Percentiles rank a stretch among this genome's conserved stretches.
Conservation (phyloP, 345 rosid species). For the Salix brachista region DNA sequence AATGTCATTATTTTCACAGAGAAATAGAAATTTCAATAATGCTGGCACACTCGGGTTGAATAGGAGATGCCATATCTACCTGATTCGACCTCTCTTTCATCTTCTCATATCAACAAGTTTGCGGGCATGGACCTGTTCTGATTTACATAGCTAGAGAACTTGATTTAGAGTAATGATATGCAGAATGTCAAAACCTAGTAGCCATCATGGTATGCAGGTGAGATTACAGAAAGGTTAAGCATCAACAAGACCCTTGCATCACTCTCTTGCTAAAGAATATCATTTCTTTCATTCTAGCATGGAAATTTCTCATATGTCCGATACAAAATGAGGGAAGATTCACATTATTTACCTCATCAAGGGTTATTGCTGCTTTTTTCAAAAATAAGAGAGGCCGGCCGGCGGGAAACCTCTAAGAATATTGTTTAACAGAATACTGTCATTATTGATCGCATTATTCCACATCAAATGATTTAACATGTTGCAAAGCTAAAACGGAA, state of each 20-base stretch:
- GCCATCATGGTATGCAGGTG: neutral
- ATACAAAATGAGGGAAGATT: constrained; percentile 16
- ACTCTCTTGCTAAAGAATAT: neutral
- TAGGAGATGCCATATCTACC: neutral
- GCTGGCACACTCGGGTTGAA: neutral
- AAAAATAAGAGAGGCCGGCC: neutral
- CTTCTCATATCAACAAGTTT: neutral
- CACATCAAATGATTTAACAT: neutral
- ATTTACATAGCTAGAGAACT: neutral
- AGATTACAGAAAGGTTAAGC: neutral
- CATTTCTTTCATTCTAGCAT: neutral
- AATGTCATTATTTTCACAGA: neutral
- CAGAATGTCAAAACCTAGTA: neutral
- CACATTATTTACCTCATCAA: constrained; percentile 13
- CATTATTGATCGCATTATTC: neutral
- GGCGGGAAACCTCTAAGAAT: constrained; percentile 6
- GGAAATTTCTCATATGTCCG: neutral
- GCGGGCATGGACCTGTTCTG: neutral
- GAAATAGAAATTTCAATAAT: neutral
- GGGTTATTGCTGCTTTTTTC: no score
- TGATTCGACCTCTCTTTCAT: neutral
- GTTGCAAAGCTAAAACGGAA: neutral
- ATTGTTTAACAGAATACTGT: neutral
- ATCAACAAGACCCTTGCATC: neutral
- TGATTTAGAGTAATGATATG: neutral